These are phyloP conservation scores for Serendipita sp. DNA, from an alignment of 768 basidiomycete genomes.

Conservation along the genomic window DNA sequence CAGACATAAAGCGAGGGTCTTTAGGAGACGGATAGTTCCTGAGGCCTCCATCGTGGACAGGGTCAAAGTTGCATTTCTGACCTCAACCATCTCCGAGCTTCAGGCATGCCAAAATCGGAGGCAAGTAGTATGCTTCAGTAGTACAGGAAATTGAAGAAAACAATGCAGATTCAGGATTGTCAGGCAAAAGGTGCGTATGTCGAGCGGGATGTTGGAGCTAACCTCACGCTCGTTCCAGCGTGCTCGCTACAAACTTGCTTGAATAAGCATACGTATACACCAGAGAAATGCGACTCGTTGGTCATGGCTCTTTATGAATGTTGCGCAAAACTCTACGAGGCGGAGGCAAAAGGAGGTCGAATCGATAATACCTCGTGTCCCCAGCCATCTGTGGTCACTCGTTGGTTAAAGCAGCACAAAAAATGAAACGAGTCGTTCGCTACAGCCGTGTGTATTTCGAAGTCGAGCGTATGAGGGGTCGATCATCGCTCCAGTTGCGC, in stretches of 20 bases:
- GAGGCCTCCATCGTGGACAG: not conserved
- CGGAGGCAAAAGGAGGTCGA: conserved; percentile 23
- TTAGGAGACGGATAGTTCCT: not conserved
- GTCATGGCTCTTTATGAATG: conserved; percentile 44
- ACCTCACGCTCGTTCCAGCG: conserved; percentile 25
- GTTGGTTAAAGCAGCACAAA: conserved; percentile 45
- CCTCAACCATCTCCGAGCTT: not conserved
- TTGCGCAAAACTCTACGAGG: conserved; percentile 42
- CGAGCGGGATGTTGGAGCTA: not conserved
- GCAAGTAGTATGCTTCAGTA: not conserved
- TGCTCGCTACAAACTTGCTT: conserved; percentile 50
- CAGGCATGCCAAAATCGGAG: not conserved
- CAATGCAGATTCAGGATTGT: conserved; percentile 1
- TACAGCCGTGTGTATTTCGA: too few species aligned
- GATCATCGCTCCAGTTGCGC: too few species aligned
- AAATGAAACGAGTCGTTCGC: too few species aligned
- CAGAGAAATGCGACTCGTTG: conserved; percentile 41
- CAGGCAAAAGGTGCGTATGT: conserved; percentile 3
- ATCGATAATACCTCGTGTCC: conserved; percentile 41
- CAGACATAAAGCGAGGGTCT: not conserved
- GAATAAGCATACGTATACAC: conserved; percentile 44
- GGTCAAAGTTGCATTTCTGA: not conserved
- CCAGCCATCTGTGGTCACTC: conserved; percentile 30
- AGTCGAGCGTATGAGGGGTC: too few species aligned
- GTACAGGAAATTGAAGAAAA: too few species aligned